Base-by-base conservation (phyloP, 768 basidiomycete genomes). In the Lactarius deliciosus region DNA sequence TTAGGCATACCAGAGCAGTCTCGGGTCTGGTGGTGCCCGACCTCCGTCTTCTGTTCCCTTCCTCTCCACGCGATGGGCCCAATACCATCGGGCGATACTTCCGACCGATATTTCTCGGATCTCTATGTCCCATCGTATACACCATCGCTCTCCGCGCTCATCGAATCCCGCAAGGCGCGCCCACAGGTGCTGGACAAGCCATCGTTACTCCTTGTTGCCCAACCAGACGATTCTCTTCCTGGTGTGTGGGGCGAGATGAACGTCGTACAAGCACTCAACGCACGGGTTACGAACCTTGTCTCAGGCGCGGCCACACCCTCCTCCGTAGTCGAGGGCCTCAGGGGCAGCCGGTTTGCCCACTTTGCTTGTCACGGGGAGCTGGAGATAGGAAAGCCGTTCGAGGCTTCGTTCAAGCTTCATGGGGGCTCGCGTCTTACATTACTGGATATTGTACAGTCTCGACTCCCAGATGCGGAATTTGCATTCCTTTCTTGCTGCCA, bases 41-140 rank as follows among this genome's bases (percentile, higher is more conserved):
- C 47, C 0, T 50, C 47, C 0, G n/a, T 25, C 3, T 64, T 70
- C 32, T 60, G 45, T 32, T 65, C 20, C 15, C 68, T 70, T 25
- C 69, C 69, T 20, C 53, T 70, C 11, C 69, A 70, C 9, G 68
- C 69, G 18, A 69, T 69, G 41, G 68, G 66, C 5, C 55, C 64
- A 5, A 66, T 69, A 28, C 45, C 55, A 8, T 45, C 45, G 32
- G 15, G 25, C 18, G 59, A 54, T 16, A 16, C 3, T 13, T 1
- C 15, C 6, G 16, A 56, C 28, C 59, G 28, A 3, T 60, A 64
- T 50, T 55, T 69, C 13, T 61, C 57, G 1, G 63, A 70, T 28
- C 16, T 65, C 1, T 68, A 57, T n/a, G 10, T 50, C 47, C 22
- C 47, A 13, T 50, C 47, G 10, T 50, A 50, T 15, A 50, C 47